Evolutionary conservation across 768 basidiomycete species (phyloP).

Genomic region (Erythrobasidium yunnanense): DNA sequence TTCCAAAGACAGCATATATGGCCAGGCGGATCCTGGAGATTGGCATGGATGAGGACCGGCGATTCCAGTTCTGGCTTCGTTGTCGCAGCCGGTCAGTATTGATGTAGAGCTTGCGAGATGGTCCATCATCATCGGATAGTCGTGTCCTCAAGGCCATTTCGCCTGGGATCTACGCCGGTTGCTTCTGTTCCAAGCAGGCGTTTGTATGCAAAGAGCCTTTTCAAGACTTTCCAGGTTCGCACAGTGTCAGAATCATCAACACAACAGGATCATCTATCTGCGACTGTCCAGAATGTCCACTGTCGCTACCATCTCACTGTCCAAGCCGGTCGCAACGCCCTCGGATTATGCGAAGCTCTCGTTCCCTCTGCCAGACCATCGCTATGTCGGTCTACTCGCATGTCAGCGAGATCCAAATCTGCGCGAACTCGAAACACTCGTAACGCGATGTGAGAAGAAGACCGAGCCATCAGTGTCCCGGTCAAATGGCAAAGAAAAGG

Average conservation of each 20-base stretch:
- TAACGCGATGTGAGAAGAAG: conserved; percentile 49
- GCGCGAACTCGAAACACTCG: conserved; percentile 50
- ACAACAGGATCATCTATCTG: no score
- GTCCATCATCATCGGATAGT: no score
- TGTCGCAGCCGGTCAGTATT: neutral
- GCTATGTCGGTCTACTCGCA: conserved; percentile 59
- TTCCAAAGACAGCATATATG: neutral
- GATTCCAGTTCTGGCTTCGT: neutral
- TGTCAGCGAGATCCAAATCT: conserved; percentile 67
- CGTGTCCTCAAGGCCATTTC: no score
- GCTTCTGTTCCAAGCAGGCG: no score
- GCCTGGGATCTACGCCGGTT: no score
- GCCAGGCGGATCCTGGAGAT: neutral
- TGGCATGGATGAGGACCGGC: neutral
- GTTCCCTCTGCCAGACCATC: conserved; percentile 28
- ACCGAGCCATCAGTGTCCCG: conserved; percentile 36
- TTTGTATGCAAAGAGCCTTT: no score
- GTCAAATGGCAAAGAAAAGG: conserved; percentile 20
- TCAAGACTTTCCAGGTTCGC: no score
- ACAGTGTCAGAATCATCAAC: no score
- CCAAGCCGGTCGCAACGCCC: conserved; percentile 17
- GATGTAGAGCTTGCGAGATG: neutral
- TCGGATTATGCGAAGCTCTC: conserved; percentile 18
- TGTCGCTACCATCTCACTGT: neutral
- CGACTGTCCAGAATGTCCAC: no score